Evolutionary conservation across 768 basidiomycete genomes (phyloP).

Genomic region (Antrodiella citrinella): DNA sequence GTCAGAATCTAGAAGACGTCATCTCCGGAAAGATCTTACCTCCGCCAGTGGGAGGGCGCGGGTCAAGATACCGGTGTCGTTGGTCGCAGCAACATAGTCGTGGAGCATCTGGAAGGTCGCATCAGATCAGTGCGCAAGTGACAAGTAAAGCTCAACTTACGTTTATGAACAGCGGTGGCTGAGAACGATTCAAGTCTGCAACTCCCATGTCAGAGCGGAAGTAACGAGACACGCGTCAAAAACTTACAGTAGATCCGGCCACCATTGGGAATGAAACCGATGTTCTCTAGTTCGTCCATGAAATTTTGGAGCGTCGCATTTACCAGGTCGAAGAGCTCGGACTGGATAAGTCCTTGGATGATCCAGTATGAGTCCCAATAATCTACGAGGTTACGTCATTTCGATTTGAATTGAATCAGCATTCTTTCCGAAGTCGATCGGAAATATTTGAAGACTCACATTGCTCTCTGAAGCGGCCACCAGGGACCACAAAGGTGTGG

Average conservation of each 20-base stretch:
- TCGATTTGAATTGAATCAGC: not conserved
- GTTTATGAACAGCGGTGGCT: slow-evolving; percentile 83
- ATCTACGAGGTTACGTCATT: slow-evolving; percentile 24
- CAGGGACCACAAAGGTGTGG: slow-evolving; percentile 86
- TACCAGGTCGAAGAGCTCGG: slow-evolving; percentile 62
- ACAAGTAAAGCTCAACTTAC: slow-evolving; percentile 27
- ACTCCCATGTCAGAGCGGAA: not conserved
- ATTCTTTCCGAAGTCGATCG: not conserved
- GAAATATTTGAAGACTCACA: slow-evolving; percentile 39
- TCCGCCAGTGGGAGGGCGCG: slow-evolving; percentile 84
- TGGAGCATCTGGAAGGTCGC: slow-evolving; percentile 60
- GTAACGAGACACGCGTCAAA: not conserved
- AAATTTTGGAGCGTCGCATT: slow-evolving; percentile 85
- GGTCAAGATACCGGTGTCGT: slow-evolving; percentile 65
- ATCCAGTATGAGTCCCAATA: slow-evolving; percentile 82
- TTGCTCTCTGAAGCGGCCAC: slow-evolving; percentile 78
- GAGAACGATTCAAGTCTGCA: slow-evolving; percentile 80
- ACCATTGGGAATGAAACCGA: slow-evolving; percentile 94
- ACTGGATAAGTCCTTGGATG: slow-evolving; percentile 76
- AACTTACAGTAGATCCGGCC: slow-evolving; percentile 78
- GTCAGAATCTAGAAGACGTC: not conserved
- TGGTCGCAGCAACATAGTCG: slow-evolving; percentile 68
- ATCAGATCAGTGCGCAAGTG: not conserved
- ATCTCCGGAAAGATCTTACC: slow-evolving; percentile 27
- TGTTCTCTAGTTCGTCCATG: slow-evolving; percentile 80